A percentile compares a stretch with the other conserved stretches of the same genome.
These are phyloP conservation scores for Debaryomyces maramus DNA, from an alignment of 805 yeast species.

Conservation along the genomic window DNA sequence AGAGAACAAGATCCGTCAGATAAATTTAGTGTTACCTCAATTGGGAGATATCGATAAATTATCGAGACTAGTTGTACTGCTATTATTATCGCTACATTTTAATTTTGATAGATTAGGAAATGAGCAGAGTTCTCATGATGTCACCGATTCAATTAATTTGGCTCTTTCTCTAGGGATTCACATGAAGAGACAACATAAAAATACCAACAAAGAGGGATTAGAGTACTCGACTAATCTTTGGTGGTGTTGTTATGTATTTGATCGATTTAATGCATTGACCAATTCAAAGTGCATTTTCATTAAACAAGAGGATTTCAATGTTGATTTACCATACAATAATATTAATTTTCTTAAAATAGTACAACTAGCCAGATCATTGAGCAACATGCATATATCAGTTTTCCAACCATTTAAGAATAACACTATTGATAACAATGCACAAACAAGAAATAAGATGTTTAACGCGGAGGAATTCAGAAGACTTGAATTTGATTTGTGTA, in stretches of 20 bases:
- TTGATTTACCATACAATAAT: constrained; percentile 30
- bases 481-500: constrained; percentile 27
- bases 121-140: constrained; percentile 32
- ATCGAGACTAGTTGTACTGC: constrained; percentile 19
- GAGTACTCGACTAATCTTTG: constrained; percentile 27
- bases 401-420: constrained; percentile 24
- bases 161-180: constrained; percentile 27
- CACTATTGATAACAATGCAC: constrained; percentile 11
- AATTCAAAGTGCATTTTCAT: constrained; percentile 29
- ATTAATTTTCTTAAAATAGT: constrained; percentile 24
- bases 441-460: constrained; percentile 18
- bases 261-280: constrained; percentile 30
- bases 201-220: constrained; percentile 8
- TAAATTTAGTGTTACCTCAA: constrained; percentile 25
- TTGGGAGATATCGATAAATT: constrained; percentile 34
- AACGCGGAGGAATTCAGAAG: constrained; percentile 26
- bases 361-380: constrained; percentile 26
- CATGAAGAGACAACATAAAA: constrained; percentile 18
- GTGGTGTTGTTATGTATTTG: constrained; percentile 36
- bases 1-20: constrained; percentile 35
- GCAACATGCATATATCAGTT: constrained; percentile 22
- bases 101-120: constrained; percentile 26
- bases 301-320: constrained; percentile 31
- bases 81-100: constrained; percentile 26
- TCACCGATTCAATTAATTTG: constrained; percentile 28